Evolutionary conservation across 2,329 filamentous ascomycete genomes (phyloP), one percentile per base, ranked within the genome.

Genomic region (Xenoacremonium recifei): DNA sequence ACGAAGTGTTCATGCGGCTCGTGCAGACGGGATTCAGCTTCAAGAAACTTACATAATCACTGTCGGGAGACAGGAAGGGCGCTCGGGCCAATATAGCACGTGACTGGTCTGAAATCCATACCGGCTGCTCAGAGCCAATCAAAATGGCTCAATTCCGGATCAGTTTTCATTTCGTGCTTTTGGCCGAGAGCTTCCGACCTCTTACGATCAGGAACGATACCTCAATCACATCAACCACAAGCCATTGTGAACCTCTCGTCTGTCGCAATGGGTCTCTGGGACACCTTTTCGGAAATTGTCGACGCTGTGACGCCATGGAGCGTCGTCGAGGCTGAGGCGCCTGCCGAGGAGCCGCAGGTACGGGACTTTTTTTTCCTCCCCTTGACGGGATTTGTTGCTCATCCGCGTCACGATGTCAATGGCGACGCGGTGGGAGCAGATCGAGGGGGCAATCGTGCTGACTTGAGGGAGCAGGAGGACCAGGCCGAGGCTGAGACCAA

Each of bases 231-330:
- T 62, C 59, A 58, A 67, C 65, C 59, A 66, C 65, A 62, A 62
- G 60, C 62, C 68, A 66, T 64, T 67, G 64, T 64, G 61, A 62
- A 62, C 59, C 47, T 58, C 54, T 53, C 57, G 59, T 50, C 59
- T 57, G 61, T 66, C 70, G 68, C 66, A 67, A 85, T 85, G 81
- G 80, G 79, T 72, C 74, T 84, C 71, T 84, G 80, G 77, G 79
- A 84, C 67, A 69, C 75, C 55, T 75, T 82, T 60, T 74, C 72
- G 61, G 81, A 84, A 63, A 70, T 85, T 63, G 69, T 82, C 61
- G 79, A 83, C 69, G 80, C 80, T 50, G 80, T 77, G 55, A 73
- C 76, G 70, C 81, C 81, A 64, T 85, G 81, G 81, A 73, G 71
- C 64, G 75, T 75, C 54, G 80, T 74, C 55, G 77, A 84, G 66